Evolutionary conservation across 1,284 basidiomycete genomes (phyloP), one percentile per base, ranked within the genome.

Genomic region (Ceraceosorus guamensis): DNA sequence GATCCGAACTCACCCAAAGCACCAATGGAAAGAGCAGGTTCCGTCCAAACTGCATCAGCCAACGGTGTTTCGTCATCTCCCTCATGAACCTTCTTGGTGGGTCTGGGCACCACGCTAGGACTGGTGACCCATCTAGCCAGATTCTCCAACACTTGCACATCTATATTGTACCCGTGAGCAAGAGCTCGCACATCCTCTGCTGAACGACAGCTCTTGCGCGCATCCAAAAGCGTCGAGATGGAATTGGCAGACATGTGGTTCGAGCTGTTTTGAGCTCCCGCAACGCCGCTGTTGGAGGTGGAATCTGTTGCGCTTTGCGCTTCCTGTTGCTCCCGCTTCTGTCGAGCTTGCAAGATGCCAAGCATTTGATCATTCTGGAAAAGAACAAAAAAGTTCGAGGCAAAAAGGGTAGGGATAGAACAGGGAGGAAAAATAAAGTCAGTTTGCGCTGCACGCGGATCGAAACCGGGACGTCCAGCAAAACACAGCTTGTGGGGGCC

Each of bases 11-110:
- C 37, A 41, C 37, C 37, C 8, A 41, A 8, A 8, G 37, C 8
- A 14, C 41, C 50, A 45, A 14, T 39, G 18, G 11, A 8, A 8
- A 53, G 44, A 10, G n/a, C 3, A 16, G 52, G 52, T 43, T 53
- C 52, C 5, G 52, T 53, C 52, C 52, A 53, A 5, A 53, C 44
- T 3, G 52, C 52, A 30, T 53, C 18, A 3, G 48, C 35, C 33
- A 39, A 35, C 13, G 31, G 48, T 32, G 45, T 14, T 41, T 48
- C 52, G 30, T 46, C 30, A 5, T 45, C 44, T 31, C 48, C 35
- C 11, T 24, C 52, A 14, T n/a, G 8, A 10, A 46, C 44, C 44
- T 8, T 24, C 7, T 46, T 24, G n/a, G 10, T 10, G 39, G 8
- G 8, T n/a, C 18, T 46, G 6, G 13, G 18, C 35, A 16, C 11